Conservation (phyloP, 352 stramenopile species). For the Globisporangium acanthophoron region DNA sequence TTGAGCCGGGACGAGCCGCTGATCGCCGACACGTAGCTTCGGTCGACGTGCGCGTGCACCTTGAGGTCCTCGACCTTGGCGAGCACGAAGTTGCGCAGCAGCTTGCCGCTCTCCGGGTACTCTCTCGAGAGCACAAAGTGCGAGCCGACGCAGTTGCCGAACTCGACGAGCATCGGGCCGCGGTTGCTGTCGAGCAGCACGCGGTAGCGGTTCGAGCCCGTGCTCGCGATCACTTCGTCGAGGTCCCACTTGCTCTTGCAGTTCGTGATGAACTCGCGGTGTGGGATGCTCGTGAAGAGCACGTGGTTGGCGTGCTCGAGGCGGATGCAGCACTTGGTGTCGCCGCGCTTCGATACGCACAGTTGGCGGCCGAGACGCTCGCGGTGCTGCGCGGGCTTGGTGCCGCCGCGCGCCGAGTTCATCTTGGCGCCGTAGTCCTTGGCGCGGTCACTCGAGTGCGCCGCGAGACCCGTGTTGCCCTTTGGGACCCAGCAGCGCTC, state of each 20-base stretch:
- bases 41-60: slow-evolving; percentile 66
- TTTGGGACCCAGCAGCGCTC: slow-evolving; percentile 47
- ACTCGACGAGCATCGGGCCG: slow-evolving; percentile 75
- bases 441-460: slow-evolving; percentile 55
- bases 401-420: slow-evolving; percentile 64
- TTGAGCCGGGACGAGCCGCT: slow-evolving; percentile 46
- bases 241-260: slow-evolving; percentile 78
- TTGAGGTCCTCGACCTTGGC: slow-evolving; percentile 60
- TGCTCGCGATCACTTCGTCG: slow-evolving; percentile 70
- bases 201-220: slow-evolving; percentile 64
- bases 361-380: slow-evolving; percentile 29
- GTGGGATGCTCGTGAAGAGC: slow-evolving; percentile 22
- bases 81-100: slow-evolving; percentile 55
- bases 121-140: slow-evolving; percentile 58
- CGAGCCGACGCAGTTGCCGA: slow-evolving; percentile 66
- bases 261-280: slow-evolving; percentile 56
- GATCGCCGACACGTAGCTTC: slow-evolving; percentile 65
- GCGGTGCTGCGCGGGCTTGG: slow-evolving; percentile 24
- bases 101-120: slow-evolving; percentile 41
- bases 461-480: slow-evolving; percentile 73
- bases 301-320: slow-evolving; percentile 47
- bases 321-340: slow-evolving; percentile 59
- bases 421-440: slow-evolving; percentile 45
- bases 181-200: slow-evolving; percentile 74
- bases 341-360: slow-evolving; percentile 46